Conservation (phyloP, 2,329 filamentous ascomycete genomes). For the Teratosphaeriaceae sp. region DNA sequence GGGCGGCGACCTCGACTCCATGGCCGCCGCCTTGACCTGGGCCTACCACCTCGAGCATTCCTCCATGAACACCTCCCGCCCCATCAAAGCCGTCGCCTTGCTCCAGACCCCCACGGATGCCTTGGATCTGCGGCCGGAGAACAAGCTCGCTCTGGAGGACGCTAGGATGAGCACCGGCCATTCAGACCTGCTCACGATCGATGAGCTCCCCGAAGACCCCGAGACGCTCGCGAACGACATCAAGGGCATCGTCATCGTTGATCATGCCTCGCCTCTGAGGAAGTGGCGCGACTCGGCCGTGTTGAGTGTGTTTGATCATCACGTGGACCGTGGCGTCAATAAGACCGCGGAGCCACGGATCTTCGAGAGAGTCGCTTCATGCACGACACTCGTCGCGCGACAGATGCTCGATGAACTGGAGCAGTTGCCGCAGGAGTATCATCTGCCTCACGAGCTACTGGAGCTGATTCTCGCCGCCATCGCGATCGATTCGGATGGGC, state of each 20-base stretch:
- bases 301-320: conserved; percentile 43
- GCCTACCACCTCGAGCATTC: conserved; percentile 43
- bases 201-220: conserved; percentile 42
- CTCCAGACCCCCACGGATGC: conserved; percentile 42
- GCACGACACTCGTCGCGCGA: conserved; percentile 41
- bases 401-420: conserved; percentile 44
- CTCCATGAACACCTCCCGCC: conserved; percentile 36
- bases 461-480: conserved; percentile 43
- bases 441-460: conserved; percentile 44
- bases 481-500: conserved; percentile 40
- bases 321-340: conserved; percentile 37
- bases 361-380: conserved; percentile 40
- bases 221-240: conserved; percentile 38
- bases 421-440: conserved; percentile 38
- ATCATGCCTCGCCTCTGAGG: conserved; percentile 37
- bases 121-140: conserved; percentile 43
- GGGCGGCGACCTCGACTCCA: conserved; percentile 39
- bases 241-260: conserved; percentile 41
- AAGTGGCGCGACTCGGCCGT: conserved; percentile 40
- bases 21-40: conserved; percentile 42
- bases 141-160: conserved; percentile 39
- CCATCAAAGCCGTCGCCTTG: conserved; percentile 41
- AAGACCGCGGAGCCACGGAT: conserved; percentile 38
- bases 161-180: conserved; percentile 42
- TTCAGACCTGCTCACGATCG: conserved; percentile 41